Conservation (phyloP, 768 basidiomycete genomes). For the Melanogaster broomeanus region DNA sequence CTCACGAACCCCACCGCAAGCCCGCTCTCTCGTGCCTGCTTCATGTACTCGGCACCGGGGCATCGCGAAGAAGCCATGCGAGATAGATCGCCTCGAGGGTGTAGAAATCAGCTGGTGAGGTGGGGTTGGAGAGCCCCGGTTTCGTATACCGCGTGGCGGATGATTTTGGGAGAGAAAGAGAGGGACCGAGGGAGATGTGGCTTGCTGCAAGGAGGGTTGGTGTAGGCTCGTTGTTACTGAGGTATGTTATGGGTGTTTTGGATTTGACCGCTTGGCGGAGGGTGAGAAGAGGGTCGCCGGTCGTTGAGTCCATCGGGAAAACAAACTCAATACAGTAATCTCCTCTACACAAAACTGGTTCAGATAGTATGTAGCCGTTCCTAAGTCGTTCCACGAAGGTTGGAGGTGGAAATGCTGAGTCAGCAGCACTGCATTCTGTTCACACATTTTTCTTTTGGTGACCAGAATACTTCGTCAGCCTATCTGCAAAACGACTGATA, state of each 20-base stretch:
- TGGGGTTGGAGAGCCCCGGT: slow-evolving; percentile 44
- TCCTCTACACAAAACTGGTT: too few relatives aligned
- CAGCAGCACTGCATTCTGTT: too few relatives aligned
- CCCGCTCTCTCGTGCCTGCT: slow-evolving; percentile 74
- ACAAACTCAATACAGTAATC: too few relatives aligned
- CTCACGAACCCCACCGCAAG: slow-evolving; percentile 77
- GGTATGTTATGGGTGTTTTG: slow-evolving; percentile 51
- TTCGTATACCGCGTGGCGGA: slow-evolving; percentile 78
- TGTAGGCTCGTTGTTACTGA: slow-evolving; percentile 37
- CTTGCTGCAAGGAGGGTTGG: slow-evolving; percentile 57
- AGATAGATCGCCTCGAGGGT: slow-evolving; percentile 81
- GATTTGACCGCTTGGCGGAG: slow-evolving; percentile 66
- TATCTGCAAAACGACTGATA: too few relatives aligned
- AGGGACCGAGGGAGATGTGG: slow-evolving; percentile 59
- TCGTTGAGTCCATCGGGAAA: slow-evolving; percentile 23
- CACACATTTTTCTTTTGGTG: too few relatives aligned
- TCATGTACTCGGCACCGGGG: slow-evolving; percentile 87
- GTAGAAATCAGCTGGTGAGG: slow-evolving; percentile 55
- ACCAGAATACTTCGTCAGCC: too few relatives aligned
- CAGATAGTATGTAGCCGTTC: too few relatives aligned
- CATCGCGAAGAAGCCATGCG: slow-evolving; percentile 78
- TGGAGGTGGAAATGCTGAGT: too few relatives aligned
- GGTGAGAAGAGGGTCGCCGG: slow-evolving; percentile 52
- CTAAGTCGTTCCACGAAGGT: too few relatives aligned
- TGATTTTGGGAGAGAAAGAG: slow-evolving; percentile 64